These are phyloP conservation scores for Cryptococcus neoformans DNA, from an alignment of 1,284 basidiomycete species.

Conservation along the genomic window DNA sequence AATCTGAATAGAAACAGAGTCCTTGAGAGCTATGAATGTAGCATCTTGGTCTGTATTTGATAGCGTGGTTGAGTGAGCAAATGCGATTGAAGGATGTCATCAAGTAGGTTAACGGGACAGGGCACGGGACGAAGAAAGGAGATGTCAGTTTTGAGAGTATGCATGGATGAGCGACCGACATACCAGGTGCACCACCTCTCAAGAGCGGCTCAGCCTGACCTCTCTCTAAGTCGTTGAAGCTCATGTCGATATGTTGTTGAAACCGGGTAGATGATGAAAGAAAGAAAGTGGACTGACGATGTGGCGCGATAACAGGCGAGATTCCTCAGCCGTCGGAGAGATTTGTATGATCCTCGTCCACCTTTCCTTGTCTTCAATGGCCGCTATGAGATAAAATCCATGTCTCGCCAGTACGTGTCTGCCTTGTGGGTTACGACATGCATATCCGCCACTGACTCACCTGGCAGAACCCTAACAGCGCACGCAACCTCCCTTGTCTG, in stretches of 20 bases:
- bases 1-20: conserved; percentile 85
- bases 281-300: not conserved
- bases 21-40: conserved; percentile 71
- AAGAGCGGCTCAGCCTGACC: conserved; percentile 40
- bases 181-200: conserved; percentile 25
- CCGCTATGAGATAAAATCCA: not conserved
- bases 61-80: conserved; percentile 5
- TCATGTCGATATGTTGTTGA: conserved; percentile 36
- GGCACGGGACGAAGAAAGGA: not conserved
- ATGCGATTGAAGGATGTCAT: conserved; percentile 12
- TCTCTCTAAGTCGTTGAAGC: conserved; percentile 54
- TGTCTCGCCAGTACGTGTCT: not conserved
- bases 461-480: conserved; percentile 54
- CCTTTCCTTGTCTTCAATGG: too few relatives aligned
- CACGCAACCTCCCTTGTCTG: conserved; percentile 79
- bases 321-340: not conserved
- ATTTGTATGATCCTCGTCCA: not conserved
- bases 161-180: conserved; percentile 4
- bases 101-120: not conserved
- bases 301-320: not conserved
- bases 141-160: not conserved
- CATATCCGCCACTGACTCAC: too few relatives aligned
- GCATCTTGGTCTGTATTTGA: conserved; percentile 32
- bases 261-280: not conserved
- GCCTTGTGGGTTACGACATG: too few relatives aligned